Evolutionary conservation across 192 early-diverging fungal species (phyloP).

Genomic region (Rhizoclosmatium sp.): DNA sequence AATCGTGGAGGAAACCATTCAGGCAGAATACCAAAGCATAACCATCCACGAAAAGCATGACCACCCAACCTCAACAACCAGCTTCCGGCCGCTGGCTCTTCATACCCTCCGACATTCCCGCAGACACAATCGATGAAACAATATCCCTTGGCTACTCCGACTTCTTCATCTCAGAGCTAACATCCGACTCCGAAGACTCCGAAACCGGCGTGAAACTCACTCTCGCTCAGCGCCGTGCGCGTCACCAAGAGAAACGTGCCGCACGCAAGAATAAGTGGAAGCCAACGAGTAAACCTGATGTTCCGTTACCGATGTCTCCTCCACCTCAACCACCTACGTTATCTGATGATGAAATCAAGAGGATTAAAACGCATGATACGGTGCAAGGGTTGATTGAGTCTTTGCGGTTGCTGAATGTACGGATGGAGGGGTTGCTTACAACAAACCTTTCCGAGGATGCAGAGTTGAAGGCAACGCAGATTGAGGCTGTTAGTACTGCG

Average conservation of each 20-base stretch:
- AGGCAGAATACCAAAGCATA: neutral
- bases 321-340: neutral
- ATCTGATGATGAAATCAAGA: neutral
- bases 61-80: neutral
- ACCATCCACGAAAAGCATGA: neutral
- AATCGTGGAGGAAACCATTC: no score
- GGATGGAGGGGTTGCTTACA: slow-evolving; percentile 7
- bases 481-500: slow-evolving; percentile 25
- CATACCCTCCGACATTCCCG: neutral
- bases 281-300: neutral
- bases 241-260: slow-evolving; percentile 10
- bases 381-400: slow-evolving; percentile 6
- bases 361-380: neutral
- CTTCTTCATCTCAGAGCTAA: slow-evolving; percentile 33
- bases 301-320: neutral
- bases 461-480: neutral
- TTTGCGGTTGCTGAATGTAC: slow-evolving; percentile 2
- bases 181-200: slow-evolving; percentile 32
- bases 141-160: slow-evolving; percentile 26
- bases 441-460: neutral
- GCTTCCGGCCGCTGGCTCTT: slow-evolving; percentile 27
- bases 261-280: slow-evolving; percentile 4
- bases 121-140: neutral
- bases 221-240: neutral
- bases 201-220: slow-evolving; percentile 16